Base-by-base conservation (phyloP, 176 grass and related monocot genomes). In the Dendrocalamus sinicus region DNA sequence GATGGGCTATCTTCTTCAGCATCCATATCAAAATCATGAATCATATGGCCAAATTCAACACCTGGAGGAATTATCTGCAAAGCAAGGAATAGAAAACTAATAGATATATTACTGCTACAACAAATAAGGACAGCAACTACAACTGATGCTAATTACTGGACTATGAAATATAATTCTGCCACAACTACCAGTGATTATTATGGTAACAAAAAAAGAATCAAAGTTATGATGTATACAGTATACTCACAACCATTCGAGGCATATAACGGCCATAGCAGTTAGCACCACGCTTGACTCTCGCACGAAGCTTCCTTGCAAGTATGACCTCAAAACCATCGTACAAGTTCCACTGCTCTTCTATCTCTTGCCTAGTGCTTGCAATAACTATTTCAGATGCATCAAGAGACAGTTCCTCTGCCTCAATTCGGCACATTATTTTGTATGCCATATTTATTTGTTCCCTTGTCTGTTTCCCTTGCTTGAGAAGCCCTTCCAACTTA, bases 191-290 rank as follows among this genome's bases (percentile, higher is more conserved):
- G 11, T 52, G 12, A 62, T 60, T 54, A 73, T 87, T 75, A 32
- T 84, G 71, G 52, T 51, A 47, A 9, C 10, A 77, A 88, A 77
- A 88, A 71, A 78, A 64, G 20, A 79, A 78, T 76, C 71, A 65
- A 37, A 63, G 35, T 39, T 28, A 71, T 35, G 57, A 15, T 85
- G 54, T 76, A 72, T 84, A 76, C 64, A 67, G 59, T 75, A 51
- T 89, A 95, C 93, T 95, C 70, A 95, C 93, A 85, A 89, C 91
- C 91, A 92, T 95, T 76, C 93, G 91, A 87, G 93, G 93, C 93
- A 95, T 95, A 72, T 85, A 86, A 50, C 93, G 93, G 35, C 93
- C 93, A 86, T 76, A 92, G 86, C 90, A 92, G 37, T 87, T 90
- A 48, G 90, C 90, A 23, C 90, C 88, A 61, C 93, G 93, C 74